Evolutionary conservation across 192 early-diverging fungal genomes (phyloP).

Genomic region (Geranomyces variabilis): DNA sequence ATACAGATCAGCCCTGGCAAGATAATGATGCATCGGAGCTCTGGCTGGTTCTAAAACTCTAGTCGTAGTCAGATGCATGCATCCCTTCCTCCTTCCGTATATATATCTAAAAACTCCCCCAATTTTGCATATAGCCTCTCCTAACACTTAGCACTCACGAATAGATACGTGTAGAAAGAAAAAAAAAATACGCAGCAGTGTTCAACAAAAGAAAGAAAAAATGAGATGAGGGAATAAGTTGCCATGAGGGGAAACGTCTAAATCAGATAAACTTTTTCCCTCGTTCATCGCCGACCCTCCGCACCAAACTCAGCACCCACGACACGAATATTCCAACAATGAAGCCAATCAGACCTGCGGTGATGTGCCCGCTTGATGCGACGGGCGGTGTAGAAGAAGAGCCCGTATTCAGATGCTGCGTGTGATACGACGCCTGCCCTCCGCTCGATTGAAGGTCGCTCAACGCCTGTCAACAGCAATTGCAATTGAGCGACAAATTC

Average conservation of each 20-base stretch:
- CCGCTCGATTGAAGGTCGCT: neutral
- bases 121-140: too few relatives aligned
- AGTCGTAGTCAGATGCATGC: neutral
- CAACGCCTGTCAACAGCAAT: neutral
- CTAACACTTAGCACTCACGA: too few relatives aligned
- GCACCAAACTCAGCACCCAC: slow-evolving; percentile 23
- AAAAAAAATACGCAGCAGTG: too few relatives aligned
- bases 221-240: too few relatives aligned
- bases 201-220: too few relatives aligned
- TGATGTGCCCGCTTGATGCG: neutral
- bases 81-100: neutral
- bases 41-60: slow-evolving; percentile 39
- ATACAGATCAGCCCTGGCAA: slow-evolving; percentile 34
- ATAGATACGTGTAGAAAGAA: too few relatives aligned
- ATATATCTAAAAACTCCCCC: neutral
- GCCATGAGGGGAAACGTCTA: too few relatives aligned
- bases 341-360: slow-evolving; percentile 17
- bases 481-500: neutral
- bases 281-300: slow-evolving; percentile 13
- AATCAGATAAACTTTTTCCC: slow-evolving; percentile 27
- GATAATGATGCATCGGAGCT: slow-evolving; percentile 30
- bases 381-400: neutral
- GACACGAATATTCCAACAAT: slow-evolving; percentile 8
- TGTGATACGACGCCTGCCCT: neutral
- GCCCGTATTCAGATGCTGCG: neutral